These are phyloP conservation scores for Fagus sylvatica DNA, from an alignment of 306 rosid genomes.

Conservation along the genomic window DNA sequence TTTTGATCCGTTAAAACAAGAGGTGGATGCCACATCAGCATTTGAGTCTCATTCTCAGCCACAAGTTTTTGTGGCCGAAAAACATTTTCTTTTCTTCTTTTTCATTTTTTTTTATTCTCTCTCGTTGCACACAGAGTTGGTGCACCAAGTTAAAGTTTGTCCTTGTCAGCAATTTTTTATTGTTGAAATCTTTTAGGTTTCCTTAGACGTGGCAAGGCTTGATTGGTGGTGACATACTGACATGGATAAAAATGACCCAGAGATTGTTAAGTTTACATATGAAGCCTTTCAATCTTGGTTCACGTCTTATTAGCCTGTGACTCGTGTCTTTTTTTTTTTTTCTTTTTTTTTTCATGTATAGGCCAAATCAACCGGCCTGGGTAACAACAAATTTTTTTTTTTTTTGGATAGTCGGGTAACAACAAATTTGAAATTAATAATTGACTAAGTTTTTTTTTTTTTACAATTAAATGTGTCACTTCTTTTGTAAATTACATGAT, in stretches of 20 bases:
- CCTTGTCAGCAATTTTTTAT: background rate
- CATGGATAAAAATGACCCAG: too few relatives aligned
- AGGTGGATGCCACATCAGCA: constrained; percentile 69
- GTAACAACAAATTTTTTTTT: background rate
- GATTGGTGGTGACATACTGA: background rate
- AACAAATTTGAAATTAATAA: background rate
- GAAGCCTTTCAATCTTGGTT: background rate
- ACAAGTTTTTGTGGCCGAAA: constrained; percentile 83
- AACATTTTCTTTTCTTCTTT: constrained; percentile 40
- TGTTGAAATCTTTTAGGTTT: background rate
- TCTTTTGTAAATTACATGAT: background rate
- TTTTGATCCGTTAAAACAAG: constrained; percentile 65
- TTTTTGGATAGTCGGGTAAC: background rate
- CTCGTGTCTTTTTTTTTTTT: background rate
- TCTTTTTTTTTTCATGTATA: background rate
- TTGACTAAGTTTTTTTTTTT: background rate
- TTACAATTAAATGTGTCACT: background rate
- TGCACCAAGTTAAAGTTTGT: background rate
- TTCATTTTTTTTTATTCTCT: background rate
- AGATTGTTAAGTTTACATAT: too few relatives aligned
- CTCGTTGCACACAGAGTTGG: constrained; percentile 4
- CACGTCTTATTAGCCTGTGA: background rate
- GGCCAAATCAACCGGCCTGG: background rate
- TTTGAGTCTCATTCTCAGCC: constrained; percentile 57
- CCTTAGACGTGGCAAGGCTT: background rate